phyloP scores from a whole-genome alignment of 2,329 filamentous ascomycete genomes.

The Microsporum canis region DNA sequence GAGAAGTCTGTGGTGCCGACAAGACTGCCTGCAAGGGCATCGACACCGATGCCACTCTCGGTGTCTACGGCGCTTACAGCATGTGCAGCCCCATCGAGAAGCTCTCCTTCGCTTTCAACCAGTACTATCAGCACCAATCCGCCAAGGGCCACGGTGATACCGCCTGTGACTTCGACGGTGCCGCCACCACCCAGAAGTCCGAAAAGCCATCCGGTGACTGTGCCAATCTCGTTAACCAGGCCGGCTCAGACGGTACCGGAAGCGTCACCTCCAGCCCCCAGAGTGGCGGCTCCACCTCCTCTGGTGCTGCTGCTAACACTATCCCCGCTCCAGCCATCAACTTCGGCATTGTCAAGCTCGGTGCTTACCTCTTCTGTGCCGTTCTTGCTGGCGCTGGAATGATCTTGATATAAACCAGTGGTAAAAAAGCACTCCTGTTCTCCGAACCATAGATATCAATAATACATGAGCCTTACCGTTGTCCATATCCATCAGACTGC shows the following conservation, averaged over 20 bases:
- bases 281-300: conserved; percentile 19
- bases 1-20: conserved; percentile 30
- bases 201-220: conserved; percentile 29
- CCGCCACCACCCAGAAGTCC: conserved; percentile 28
- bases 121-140: conserved; percentile 33
- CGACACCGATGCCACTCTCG: conserved; percentile 28
- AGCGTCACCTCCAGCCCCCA: conserved; percentile 27
- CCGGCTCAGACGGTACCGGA: conserved; percentile 31
- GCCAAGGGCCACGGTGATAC: conserved; percentile 23
- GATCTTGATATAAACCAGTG: conserved; percentile 35
- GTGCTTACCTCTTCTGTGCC: conserved; percentile 35
- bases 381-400: conserved; percentile 36
- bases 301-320: conserved; percentile 20
- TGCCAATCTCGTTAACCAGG: conserved; percentile 28
- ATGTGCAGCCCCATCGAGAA: conserved; percentile 35
- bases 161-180: conserved; percentile 35
- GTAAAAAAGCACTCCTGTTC: neutral
- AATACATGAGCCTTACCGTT: neutral
- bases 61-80: conserved; percentile 36
- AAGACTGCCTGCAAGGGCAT: conserved; percentile 32
- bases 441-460: neutral
- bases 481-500: neutral
- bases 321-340: conserved; percentile 24
- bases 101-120: conserved; percentile 35
- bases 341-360: conserved; percentile 33